Conservation (phyloP, 139 green algal species). For the Closterium sp. region DNA sequence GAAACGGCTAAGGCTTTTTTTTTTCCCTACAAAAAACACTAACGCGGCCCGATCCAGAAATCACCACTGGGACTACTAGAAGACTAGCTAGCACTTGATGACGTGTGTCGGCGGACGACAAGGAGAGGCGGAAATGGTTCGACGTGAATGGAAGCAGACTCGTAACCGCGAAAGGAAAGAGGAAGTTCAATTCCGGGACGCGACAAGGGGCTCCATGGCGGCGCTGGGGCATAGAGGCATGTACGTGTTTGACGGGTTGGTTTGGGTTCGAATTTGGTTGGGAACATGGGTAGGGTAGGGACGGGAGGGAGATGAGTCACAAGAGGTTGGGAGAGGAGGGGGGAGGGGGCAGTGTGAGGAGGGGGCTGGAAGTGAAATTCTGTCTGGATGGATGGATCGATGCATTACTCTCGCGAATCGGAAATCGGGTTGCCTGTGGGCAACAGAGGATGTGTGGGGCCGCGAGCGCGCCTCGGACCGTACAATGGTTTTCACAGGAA, state of each 20-base stretch:
- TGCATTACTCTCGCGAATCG: background rate
- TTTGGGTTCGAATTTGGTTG: no score
- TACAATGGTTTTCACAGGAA: background rate
- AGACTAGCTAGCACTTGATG: background rate
- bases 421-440: background rate
- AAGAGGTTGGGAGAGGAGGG: background rate
- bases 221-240: background rate
- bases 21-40: background rate
- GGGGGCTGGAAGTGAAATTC: background rate
- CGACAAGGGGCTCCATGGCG: background rate
- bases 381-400: background rate
- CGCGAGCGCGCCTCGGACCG: background rate
- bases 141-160: background rate
- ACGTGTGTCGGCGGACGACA: background rate
- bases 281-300: no score
- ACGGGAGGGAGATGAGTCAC: no score
- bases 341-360: background rate
- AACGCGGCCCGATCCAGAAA: no score
- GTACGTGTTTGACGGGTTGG: background rate
- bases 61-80: no score
- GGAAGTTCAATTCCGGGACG: background rate
- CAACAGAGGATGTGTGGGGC: background rate
- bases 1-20: background rate
- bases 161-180: background rate
- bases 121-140: background rate